Percentiles rank a stretch among this genome's conserved stretches.
These are phyloP conservation scores for Thymus quinquecostatus DNA, from an alignment of 257 asterid genomes.

Conservation along the genomic window DNA sequence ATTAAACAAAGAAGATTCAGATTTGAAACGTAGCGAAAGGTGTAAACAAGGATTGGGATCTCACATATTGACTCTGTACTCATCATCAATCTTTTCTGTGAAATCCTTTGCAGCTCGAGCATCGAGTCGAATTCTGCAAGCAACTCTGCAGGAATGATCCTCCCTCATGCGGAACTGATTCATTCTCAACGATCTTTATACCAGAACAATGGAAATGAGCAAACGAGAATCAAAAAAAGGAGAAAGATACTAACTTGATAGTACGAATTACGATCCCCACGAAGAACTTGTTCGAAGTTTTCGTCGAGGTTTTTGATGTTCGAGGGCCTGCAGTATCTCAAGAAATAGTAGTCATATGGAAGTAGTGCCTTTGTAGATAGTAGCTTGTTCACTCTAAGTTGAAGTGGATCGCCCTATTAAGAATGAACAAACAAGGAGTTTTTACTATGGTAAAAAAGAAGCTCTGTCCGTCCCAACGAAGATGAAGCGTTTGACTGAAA, in stretches of 20 bases:
- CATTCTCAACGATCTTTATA: not conserved
- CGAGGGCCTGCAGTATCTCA: constrained; percentile 74
- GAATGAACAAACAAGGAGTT: constrained; percentile 21
- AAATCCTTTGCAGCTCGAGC: constrained; percentile 68
- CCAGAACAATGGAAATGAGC: constrained; percentile 1
- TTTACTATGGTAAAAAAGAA: not conserved
- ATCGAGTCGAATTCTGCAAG: constrained; percentile 56
- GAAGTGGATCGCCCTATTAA: constrained; percentile 71
- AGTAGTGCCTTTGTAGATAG: constrained; percentile 87
- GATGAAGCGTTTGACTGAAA: too few relatives aligned
- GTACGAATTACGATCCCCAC: constrained; percentile 82
- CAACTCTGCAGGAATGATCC: constrained; percentile 63
- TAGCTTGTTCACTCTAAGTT: constrained; percentile 83
- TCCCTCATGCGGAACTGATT: constrained; percentile 70
- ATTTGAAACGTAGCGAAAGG: not conserved
- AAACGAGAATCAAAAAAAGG: not conserved
- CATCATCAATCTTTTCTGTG: constrained; percentile 81
- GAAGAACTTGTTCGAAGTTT: constrained; percentile 88
- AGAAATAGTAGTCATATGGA: constrained; percentile 79
- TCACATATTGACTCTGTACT: constrained; percentile 81
- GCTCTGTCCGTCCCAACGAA: too few relatives aligned
- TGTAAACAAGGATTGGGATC: constrained; percentile 13
- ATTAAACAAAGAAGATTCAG: not conserved
- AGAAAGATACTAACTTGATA: constrained; percentile 50
- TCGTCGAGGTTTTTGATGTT: too few relatives aligned